These are phyloP conservation scores for Coemansia sp. DNA, from an alignment of 192 early-diverging fungal species.

Conservation along the genomic window DNA sequence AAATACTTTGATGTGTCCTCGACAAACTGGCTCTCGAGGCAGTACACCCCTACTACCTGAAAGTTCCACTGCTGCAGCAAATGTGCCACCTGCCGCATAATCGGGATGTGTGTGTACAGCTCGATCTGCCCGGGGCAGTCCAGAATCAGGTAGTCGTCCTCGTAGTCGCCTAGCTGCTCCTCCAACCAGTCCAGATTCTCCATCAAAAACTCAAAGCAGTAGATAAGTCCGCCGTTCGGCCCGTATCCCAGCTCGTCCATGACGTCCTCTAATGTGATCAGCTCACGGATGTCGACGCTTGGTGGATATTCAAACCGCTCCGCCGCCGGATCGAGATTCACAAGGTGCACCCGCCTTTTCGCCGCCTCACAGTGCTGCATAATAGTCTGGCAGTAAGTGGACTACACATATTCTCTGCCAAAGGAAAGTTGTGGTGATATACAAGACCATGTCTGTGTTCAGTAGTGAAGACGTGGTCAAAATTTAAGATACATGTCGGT, in stretches of 20 bases:
- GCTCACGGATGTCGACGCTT: slow-evolving; percentile 83
- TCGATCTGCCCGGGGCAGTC: slow-evolving; percentile 99
- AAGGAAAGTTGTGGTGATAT: background rate
- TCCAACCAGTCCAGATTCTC: slow-evolving; percentile 98
- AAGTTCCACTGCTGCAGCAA: slow-evolving; percentile 71
- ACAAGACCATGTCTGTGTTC: background rate
- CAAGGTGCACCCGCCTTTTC: slow-evolving; percentile 81
- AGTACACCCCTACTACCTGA: slow-evolving; percentile 88
- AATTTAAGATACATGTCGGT: background rate
- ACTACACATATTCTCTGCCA: slow-evolving; percentile 51
- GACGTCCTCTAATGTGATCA: slow-evolving; percentile 97
- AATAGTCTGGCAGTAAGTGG: slow-evolving; percentile 93
- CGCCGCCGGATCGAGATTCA: slow-evolving; percentile 97
- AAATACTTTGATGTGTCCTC: slow-evolving; percentile 97
- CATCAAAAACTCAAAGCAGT: slow-evolving; percentile 94
- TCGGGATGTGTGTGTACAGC: slow-evolving; percentile 95
- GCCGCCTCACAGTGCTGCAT: slow-evolving; percentile 89
- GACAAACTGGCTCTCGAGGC: slow-evolving; percentile 92
- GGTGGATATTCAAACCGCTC: slow-evolving; percentile 95
- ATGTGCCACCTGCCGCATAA: slow-evolving; percentile 83
- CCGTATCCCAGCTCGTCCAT: slow-evolving; percentile 97
- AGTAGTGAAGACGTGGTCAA: background rate
- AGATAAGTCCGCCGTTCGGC: slow-evolving; percentile 95
- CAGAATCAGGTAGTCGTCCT: slow-evolving; percentile 95
- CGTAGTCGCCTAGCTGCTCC: slow-evolving; percentile 84